These are phyloP conservation scores for Crithidia brevicula DNA, from an alignment of 208 protist genomes.

Conservation along the genomic window DNA sequence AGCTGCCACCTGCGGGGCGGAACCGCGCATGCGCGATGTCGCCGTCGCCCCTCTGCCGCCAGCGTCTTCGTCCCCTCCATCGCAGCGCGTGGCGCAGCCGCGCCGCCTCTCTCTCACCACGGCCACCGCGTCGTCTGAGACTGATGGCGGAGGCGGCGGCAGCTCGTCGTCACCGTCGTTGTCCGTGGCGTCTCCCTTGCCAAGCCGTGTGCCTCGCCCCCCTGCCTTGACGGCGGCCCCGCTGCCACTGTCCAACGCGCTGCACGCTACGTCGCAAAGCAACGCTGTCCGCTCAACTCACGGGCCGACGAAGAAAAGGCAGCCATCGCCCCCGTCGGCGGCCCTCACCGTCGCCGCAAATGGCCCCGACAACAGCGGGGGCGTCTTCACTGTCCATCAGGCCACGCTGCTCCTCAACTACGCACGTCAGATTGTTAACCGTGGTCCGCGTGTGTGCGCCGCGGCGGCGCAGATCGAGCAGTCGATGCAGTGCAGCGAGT, in stretches of 20 bases:
- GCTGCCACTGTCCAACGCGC: not conserved
- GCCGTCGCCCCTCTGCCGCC: not conserved
- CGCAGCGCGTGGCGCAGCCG: not conserved
- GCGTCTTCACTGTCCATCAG: constrained; percentile 35
- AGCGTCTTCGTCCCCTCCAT: not conserved
- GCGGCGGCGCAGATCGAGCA: constrained; percentile 24
- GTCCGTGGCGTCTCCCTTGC: not conserved
- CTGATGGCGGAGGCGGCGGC: not conserved
- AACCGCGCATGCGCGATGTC: not conserved
- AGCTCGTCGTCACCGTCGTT: not conserved
- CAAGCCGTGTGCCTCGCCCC: not conserved
- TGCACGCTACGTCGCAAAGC: not conserved
- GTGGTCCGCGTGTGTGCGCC: constrained; percentile 13
- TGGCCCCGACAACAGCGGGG: not conserved
- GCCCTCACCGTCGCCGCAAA: not conserved
- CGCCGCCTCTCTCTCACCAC: not conserved
- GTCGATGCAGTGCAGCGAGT: constrained; percentile 17
- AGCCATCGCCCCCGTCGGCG: not conserved
- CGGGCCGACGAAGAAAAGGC: not conserved
- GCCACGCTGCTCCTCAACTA: constrained; percentile 27
- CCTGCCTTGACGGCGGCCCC: not conserved
- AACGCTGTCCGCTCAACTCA: not conserved
- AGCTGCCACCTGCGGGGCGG: not conserved
- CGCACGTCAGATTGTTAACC: constrained; percentile 20
- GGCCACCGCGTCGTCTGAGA: not conserved